Base-by-base conservation (phyloP, 2,329 filamentous ascomycete genomes). In the Magnaporthiopsis rhizophila region DNA sequence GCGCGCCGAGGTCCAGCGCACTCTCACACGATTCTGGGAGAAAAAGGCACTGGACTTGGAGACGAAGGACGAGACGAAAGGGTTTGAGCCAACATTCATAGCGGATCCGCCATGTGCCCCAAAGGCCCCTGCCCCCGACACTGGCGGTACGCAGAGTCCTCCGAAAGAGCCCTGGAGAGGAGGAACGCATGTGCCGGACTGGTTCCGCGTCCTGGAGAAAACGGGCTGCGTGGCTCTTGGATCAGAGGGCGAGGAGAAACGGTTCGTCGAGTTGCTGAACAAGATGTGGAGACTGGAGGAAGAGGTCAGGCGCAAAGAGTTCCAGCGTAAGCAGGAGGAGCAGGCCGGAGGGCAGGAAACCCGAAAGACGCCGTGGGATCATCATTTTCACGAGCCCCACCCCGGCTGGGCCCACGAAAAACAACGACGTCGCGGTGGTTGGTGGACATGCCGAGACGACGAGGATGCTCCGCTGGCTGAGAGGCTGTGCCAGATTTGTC, bases 371-470 rank as follows among this genome's bases (percentile, higher is more conserved):
- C 57, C 60, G 12, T 71, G 70, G 70, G 68, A 70, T 38, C 70
- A 70, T 64, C 38, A 66, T 2, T 72, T 68, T 67, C 71, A 72
- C 45, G 53, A 67, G 6, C 69, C 70, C 9, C 58, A 67, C 30
- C 65, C 67, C 6, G 64, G 64, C 15, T 72, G 71, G 71, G 66
- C 59, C 12, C 60, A 67, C 34, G 45, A 64, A 4, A 62, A 66
- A 13, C 67, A 67, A 45, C 68, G 50, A 56, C 21, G 38, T 53
- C 36, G 64, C 3, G 71, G 70, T n/a, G 71, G 71, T 18, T 71
- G 62, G 66, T 72, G 70, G 70, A 71, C 67, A 50, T 72, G 71
- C 62, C 64, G 66, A 50, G 61, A 58, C 24, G 66, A 65, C 6
- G 61, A 62, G 15, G 64, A 65, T 13, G 68, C 68, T 3, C 62